These are phyloP conservation scores for Trypanosoma scelopori DNA, from an alignment of 208 protist species.

Conservation along the genomic window DNA sequence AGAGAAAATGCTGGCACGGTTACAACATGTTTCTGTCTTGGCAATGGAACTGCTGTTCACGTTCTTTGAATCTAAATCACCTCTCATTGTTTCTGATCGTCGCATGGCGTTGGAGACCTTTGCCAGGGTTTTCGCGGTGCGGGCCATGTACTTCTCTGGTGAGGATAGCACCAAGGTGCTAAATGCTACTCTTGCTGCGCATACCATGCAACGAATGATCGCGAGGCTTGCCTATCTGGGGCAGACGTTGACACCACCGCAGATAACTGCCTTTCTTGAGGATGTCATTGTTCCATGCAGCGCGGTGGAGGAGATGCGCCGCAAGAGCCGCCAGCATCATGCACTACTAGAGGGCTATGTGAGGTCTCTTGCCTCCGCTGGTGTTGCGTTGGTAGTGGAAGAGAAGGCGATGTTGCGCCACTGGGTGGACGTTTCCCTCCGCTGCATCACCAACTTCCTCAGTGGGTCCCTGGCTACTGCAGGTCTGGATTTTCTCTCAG, in stretches of 20 bases:
- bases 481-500: conserved; percentile 68
- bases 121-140: conserved; percentile 46
- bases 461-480: conserved; percentile 48
- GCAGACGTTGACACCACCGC: conserved; percentile 14
- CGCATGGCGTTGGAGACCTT: conserved; percentile 38
- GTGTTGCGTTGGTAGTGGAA: conserved; percentile 51
- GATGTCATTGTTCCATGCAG: conserved; percentile 19
- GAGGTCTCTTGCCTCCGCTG: conserved; percentile 49
- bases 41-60: conserved; percentile 29
- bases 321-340: conserved; percentile 48
- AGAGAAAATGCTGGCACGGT: conserved; percentile 4
- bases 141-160: conserved; percentile 34
- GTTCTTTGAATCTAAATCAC: conserved; percentile 33
- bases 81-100: conserved; percentile 29
- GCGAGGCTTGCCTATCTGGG: conserved; percentile 18
- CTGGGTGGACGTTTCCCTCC: conserved; percentile 64
- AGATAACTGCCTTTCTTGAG: conserved; percentile 22
- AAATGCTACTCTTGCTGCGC: conserved; percentile 23
- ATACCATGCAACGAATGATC: conserved; percentile 1
- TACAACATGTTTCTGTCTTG: conserved; percentile 2
- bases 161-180: conserved; percentile 17
- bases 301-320: conserved; percentile 6
- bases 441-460: conserved; percentile 43
- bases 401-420: conserved; percentile 57
- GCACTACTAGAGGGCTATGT: conserved; percentile 72